phyloP scores from a whole-genome alignment of 345 rosid species.

The Rhodomyrtus tomentosa region DNA sequence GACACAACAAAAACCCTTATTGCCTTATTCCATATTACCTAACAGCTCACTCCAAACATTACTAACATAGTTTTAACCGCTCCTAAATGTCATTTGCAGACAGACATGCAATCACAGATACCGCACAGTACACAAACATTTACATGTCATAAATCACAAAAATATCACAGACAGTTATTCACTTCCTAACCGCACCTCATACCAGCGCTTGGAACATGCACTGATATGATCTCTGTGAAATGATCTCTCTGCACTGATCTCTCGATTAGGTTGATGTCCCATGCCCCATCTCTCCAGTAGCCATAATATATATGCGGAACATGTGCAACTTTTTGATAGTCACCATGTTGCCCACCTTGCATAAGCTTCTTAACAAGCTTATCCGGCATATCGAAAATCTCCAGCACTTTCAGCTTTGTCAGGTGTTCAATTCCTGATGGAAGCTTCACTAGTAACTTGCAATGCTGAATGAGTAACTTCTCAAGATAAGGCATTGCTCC shows the following conservation, averaged over 20 bases:
- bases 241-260: not conserved
- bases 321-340: constrained; percentile 5
- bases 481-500: constrained; percentile 18
- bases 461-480: constrained; percentile 9
- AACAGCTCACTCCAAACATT: not conserved
- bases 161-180: not conserved
- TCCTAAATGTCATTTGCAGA: not conserved
- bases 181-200: not conserved
- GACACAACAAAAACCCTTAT: not conserved
- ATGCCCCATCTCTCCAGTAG: constrained; percentile 15
- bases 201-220: not conserved
- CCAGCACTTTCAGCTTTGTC: constrained; percentile 12
- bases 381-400: constrained; percentile 17
- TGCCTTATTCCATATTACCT: not conserved
- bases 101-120: not conserved
- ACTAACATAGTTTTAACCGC: not conserved
- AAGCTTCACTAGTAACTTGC: constrained; percentile 4
- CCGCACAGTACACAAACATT: not conserved
- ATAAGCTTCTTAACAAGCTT: constrained; percentile 9
- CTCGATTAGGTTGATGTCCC: constrained; percentile 13
- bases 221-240: no score
- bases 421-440: constrained; percentile 20
- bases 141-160: not conserved
- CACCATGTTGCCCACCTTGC: constrained; percentile 5
- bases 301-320: constrained; percentile 14